Base-by-base conservation (phyloP, 2,329 filamentous ascomycete genomes). In the Metarhizium sp. region DNA sequence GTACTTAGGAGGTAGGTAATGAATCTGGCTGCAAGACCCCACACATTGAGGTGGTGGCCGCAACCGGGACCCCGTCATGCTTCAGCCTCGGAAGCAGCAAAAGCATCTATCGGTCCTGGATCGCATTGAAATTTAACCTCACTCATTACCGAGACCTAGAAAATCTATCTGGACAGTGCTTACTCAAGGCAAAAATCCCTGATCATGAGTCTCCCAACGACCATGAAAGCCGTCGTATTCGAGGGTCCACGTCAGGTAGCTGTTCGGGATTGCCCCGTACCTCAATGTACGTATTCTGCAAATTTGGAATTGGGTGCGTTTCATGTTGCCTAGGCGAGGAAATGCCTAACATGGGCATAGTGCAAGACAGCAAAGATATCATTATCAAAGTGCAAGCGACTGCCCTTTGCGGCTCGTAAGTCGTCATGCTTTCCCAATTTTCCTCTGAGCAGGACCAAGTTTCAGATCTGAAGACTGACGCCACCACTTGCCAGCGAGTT, bases 151-250 rank as follows among this genome's bases (percentile, higher is more conserved):
- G 13, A 40, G 13, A 13, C 38, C 11, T 16, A 5, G 14, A 16
- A 16, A 40, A 16, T 40, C 14, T 7, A 40, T 5, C 6, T 20
- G 6, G 16, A 16, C 45, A 13, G 45, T 30, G 7, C 34, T 25
- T 25, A 25, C 25, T 38, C 20, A 38, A 20, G 34, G 36, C 20
- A 30, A 34, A 30, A 36, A 42, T 42, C n/a, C 47, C 16, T 43
- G 14, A 57, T n/a, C 43, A 69, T 75, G 69, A 64, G 69, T 52
- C 56, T 67, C 6, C 66, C 69, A 32, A 63, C 65, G 40, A 88
- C 81, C 0, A 96, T 96, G 92, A 88, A 88, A 70, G 90, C 90
- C 34, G 89, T 96, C 34, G 81, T 96, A 54, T 95, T 96, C 73
- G 86, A 92, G 59, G 90, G 87, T 2, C 86, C 88, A 4, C 78